A percentile compares a stretch with the other conserved stretches of the same genome.
Evolutionary conservation across 164 flowering plant species (phyloP).

Genomic region (Stephania cephalantha): DNA sequence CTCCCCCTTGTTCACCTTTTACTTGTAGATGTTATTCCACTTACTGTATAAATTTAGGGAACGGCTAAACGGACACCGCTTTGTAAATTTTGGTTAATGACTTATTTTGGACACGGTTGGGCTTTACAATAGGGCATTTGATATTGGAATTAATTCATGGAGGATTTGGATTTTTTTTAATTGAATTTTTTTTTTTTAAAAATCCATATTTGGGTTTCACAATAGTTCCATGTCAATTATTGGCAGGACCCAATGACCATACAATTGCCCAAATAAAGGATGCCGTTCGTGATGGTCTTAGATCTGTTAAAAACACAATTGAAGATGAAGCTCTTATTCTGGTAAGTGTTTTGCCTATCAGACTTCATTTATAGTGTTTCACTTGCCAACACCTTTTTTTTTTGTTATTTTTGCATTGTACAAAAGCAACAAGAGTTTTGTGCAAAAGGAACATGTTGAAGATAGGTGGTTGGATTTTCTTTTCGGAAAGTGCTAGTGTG

Average conservation of each 20-base stretch:
- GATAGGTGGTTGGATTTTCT: too few relatives aligned
- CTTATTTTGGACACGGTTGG: background rate
- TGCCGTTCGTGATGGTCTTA: constrained; percentile 95
- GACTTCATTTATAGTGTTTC: background rate
- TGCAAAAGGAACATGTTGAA: too few relatives aligned
- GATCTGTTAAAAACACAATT: constrained; percentile 91
- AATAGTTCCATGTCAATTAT: background rate
- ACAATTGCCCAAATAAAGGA: constrained; percentile 98
- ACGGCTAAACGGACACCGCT: too few relatives aligned
- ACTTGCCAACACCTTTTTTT: background rate
- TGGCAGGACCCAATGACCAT: constrained; percentile 93
- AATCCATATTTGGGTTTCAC: background rate
- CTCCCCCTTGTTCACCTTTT: background rate
- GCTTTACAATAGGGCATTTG: background rate
- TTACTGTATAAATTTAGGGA: too few relatives aligned
- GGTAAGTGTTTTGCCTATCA: constrained; percentile 29
- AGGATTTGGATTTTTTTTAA: background rate
- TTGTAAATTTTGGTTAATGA: too few relatives aligned
- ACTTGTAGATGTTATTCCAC: background rate
- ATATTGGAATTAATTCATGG: background rate
- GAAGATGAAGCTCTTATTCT: constrained; percentile 88
- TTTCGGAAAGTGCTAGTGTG: too few relatives aligned
- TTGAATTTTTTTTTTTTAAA: background rate
- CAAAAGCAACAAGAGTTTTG: too few relatives aligned
- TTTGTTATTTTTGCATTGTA: too few relatives aligned